Evolutionary conservation across 306 rosid genomes (phyloP), one percentile per base, ranked within the genome.

Genomic region (Castanea crenata): DNA sequence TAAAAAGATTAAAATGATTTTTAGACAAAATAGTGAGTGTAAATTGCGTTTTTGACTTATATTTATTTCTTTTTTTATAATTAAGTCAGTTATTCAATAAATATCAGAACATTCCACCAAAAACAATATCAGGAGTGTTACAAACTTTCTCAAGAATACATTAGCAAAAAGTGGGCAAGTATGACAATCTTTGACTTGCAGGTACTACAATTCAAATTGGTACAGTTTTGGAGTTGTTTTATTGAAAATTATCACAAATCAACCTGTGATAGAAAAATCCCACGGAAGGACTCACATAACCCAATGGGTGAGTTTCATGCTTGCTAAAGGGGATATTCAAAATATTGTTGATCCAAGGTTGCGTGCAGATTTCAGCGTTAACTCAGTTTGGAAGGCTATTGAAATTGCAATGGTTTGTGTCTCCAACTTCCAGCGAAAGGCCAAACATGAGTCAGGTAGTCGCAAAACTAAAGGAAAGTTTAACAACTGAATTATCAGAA

Each of bases 161-260:
- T 9, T 41, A 1, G 10, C 46, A 6, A 41, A 8, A 41, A 41
- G 6, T 1, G 11, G 2, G 46, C 6, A 5, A 41, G 6, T 7
- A 44, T 44, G 8, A 18, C n/a, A 5, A n/a, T 1, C 4, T 0
- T 57, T 20, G 1, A 7, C n/a, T 4, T 79, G 34, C 61, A 35
- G 69, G 74, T 65, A 80, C 58, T 64, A 7, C 18, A 9, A 10
- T 16, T 2, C 56, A 29, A 64, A 41, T 25, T 6, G 32, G 59
- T 3, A 69, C 23, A 68, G 80, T 32, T 81, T 81, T 29, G 84
- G 84, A 4, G 73, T 80, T 1, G 56, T 81, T 46, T 23, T 81
- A 0, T 5, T 81, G 19, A 65, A 76, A 18, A 18, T 81, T 7
- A 69, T 81, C 64, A 69, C 80, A 41, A 19, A 52, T 0, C 59